Evolutionary conservation across 139 green algal genomes (phyloP).

Genomic region (Monoraphidium neglectum): DNA sequence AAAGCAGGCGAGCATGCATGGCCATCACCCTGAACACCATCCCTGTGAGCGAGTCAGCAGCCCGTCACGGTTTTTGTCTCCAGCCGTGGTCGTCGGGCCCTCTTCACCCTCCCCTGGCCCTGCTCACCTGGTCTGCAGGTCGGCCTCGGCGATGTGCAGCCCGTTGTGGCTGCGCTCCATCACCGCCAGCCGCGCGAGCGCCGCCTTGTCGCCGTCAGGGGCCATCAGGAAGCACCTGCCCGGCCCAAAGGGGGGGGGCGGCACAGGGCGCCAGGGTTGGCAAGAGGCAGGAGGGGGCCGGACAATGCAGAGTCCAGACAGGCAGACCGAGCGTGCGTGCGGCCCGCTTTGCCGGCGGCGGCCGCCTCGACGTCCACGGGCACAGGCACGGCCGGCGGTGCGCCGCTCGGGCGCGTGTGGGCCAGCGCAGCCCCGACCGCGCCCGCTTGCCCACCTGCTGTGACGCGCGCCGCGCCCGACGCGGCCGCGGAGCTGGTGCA

Average conservation of each 20-base stretch:
- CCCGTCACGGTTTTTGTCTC: background rate
- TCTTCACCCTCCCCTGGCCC: background rate
- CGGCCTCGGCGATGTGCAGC: constrained; percentile 80
- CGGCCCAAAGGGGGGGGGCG: too few species aligned
- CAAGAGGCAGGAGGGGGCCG: too few species aligned
- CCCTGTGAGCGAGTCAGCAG: background rate
- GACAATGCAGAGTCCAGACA: too few species aligned
- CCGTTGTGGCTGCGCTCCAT: constrained; percentile 69
- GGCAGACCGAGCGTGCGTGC: too few species aligned
- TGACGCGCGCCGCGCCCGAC: constrained; percentile 63
- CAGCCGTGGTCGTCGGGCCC: background rate
- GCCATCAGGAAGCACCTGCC: constrained; percentile 32
- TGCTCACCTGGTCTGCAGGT: constrained; percentile 67
- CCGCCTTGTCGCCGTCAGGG: background rate
- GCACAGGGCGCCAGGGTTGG: too few species aligned
- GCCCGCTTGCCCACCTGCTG: constrained; percentile 32
- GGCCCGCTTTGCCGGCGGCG: too few species aligned
- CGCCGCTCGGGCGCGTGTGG: constrained; percentile 60
- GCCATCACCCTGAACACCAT: background rate
- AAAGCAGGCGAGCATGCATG: background rate
- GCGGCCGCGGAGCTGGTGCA: constrained; percentile 93
- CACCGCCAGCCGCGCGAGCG: constrained; percentile 39
- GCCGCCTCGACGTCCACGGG: background rate
- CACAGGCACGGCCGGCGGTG: background rate
- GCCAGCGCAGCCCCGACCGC: constrained; percentile 70